Evolutionary conservation across 2,329 filamentous ascomycete genomes (phyloP).

Genomic region (Scedosporium dehoogii): DNA sequence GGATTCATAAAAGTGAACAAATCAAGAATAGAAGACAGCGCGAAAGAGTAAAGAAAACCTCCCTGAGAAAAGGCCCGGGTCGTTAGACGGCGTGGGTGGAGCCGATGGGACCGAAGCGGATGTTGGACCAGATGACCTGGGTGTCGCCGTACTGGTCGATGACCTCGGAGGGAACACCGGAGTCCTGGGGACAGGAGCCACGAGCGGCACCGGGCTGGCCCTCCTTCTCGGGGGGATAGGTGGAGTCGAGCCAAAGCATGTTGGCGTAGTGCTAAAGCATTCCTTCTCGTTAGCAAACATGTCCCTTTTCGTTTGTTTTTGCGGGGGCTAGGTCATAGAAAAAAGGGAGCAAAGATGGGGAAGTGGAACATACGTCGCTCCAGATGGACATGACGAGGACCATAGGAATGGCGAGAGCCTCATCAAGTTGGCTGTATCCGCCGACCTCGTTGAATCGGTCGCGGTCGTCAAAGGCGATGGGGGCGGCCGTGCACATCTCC

Average conservation of each 20-base stretch:
- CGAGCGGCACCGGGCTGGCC: conserved; percentile 16
- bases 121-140: conserved; percentile 37
- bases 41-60: neutral
- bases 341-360: neutral
- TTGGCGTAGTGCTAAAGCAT: conserved; percentile 38
- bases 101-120: conserved; percentile 36
- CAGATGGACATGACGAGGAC: conserved; percentile 54
- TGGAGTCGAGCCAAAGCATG: conserved; percentile 69
- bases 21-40: neutral
- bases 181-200: conserved; percentile 15
- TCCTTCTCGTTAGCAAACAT: neutral
- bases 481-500: conserved; percentile 45
- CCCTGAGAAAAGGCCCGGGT: neutral
- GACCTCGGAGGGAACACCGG: conserved; percentile 16
- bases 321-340: too few species aligned
- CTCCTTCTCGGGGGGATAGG: conserved; percentile 36
- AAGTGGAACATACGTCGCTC: conserved; percentile 26
- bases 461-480: conserved; percentile 42
- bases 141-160: conserved; percentile 16
- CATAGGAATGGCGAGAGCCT: conserved; percentile 47
- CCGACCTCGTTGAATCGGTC: conserved; percentile 42
- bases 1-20: neutral
- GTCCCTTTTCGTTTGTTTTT: neutral
- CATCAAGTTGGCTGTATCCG: conserved; percentile 44
- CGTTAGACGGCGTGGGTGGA: conserved; percentile 25